These are phyloP conservation scores for Cetradonia linearis DNA, from an alignment of 495 filamentous ascomycete genomes.

Conservation along the genomic window DNA sequence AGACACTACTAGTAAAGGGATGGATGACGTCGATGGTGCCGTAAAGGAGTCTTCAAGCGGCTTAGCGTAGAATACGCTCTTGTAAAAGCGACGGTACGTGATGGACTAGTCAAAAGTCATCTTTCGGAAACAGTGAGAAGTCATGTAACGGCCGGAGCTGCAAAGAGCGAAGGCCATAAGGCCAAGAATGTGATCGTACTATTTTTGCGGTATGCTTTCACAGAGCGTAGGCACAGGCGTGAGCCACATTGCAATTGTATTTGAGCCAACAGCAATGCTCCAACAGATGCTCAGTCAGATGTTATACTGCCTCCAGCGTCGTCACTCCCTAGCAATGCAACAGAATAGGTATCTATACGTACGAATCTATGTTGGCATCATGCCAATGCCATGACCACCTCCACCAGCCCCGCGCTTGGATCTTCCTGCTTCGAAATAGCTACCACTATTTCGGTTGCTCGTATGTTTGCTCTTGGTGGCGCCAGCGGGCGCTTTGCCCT, in stretches of 20 bases:
- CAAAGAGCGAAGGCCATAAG: background rate
- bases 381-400: constrained; percentile 28
- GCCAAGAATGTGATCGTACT: background rate
- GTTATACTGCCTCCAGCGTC: background rate
- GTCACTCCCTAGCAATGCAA: background rate
- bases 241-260: background rate
- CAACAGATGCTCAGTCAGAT: background rate
- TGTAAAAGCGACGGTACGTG: background rate
- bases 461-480: constrained; percentile 16
- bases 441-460: constrained; percentile 19
- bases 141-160: background rate
- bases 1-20: constrained; percentile 9
- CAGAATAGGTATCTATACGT: background rate
- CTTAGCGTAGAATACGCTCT: constrained; percentile 9
- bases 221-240: background rate
- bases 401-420: constrained; percentile 10
- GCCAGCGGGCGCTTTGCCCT: constrained; percentile 4
- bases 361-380: constrained; percentile 34
- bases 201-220: background rate
- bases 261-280: background rate
- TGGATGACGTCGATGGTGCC: background rate
- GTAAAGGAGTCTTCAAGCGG: constrained; percentile 8
- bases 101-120: background rate
- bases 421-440: constrained; percentile 10
- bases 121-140: background rate